A percentile compares a stretch with the other conserved stretches of the same genome.
phyloP scores from a whole-genome alignment of 2,329 filamentous ascomycete species.

The Nannizzia gypsea region DNA sequence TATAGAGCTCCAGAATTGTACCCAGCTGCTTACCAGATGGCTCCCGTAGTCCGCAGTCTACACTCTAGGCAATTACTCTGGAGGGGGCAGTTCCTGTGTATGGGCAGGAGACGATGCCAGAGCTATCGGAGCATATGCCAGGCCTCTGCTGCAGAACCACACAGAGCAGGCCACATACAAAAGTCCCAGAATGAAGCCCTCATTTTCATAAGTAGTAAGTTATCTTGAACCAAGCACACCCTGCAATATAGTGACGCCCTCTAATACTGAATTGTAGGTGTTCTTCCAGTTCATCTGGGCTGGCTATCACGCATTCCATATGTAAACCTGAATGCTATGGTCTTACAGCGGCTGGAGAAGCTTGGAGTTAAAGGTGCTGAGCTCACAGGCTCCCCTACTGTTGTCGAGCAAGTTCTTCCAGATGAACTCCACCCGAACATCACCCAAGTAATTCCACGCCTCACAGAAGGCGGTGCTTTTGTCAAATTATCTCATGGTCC shows the following conservation, averaged over 20 bases:
- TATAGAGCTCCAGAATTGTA: background rate
- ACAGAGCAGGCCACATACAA: conserved; percentile 60
- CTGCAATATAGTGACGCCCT: background rate
- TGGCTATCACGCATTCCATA: conserved; percentile 47
- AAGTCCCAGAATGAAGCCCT: conserved; percentile 65
- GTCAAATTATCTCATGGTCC: conserved; percentile 62
- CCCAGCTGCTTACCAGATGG: background rate
- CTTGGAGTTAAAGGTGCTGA: conserved; percentile 42
- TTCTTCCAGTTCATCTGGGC: conserved; percentile 69
- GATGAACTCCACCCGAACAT: conserved; percentile 53
- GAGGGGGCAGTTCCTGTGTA: background rate
- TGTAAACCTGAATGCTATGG: conserved; percentile 31
- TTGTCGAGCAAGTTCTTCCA: conserved; percentile 53
- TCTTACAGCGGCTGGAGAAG: conserved; percentile 39
- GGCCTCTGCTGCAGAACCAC: conserved; percentile 2
- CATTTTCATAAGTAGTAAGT: conserved; percentile 76
- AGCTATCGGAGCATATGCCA: background rate
- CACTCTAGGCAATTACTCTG: background rate
- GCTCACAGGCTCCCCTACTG: conserved; percentile 44
- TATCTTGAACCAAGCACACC: background rate
- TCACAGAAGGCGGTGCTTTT: conserved; percentile 88
- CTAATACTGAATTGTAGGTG: conserved; percentile 41
- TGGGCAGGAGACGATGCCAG: background rate
- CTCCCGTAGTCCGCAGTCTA: background rate
- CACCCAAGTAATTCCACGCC: conserved; percentile 66